These are phyloP conservation scores for Pleurotus djamor DNA, from an alignment of 768 basidiomycete species.

Conservation along the genomic window DNA sequence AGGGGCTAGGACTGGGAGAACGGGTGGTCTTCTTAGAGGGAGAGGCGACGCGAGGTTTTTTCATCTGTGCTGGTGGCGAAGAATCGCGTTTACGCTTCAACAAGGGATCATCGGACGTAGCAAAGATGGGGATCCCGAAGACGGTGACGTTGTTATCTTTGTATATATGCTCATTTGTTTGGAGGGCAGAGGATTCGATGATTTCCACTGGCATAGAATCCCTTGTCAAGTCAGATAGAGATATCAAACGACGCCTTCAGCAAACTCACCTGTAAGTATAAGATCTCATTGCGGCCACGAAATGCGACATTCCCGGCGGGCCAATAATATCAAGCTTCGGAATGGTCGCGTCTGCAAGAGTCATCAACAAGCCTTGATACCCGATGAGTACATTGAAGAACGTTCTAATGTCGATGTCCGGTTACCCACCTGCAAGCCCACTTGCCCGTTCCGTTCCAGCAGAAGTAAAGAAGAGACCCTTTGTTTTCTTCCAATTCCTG, in stretches of 20 bases:
- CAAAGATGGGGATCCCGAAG: conserved; percentile 53
- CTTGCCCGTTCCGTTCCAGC: conserved; percentile 58
- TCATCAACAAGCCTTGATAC: conserved; percentile 69
- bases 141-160: conserved; percentile 64
- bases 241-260: not conserved
- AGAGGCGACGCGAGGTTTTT: conserved; percentile 22
- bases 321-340: conserved; percentile 61
- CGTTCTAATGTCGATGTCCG: not conserved
- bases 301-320: conserved; percentile 71
- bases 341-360: conserved; percentile 69
- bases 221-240: conserved; percentile 26
- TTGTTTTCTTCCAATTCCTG: conserved; percentile 63
- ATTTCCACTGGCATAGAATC: conserved; percentile 48
- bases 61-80: conserved; percentile 35
- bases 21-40: conserved; percentile 11
- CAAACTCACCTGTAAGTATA: conserved; percentile 62
- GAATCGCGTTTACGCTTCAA: conserved; percentile 44
- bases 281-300: conserved; percentile 66
- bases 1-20: conserved; percentile 25
- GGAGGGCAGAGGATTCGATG: conserved; percentile 33
- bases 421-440: conserved; percentile 70
- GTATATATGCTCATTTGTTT: conserved; percentile 43
- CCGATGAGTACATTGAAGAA: conserved; percentile 1
- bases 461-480: conserved; percentile 72
- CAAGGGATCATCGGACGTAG: not conserved